Percentiles rank a stretch among this genome's conserved stretches.
These are phyloP conservation scores for Closterium sp. DNA, from an alignment of 139 green algal genomes.

Conservation along the genomic window DNA sequence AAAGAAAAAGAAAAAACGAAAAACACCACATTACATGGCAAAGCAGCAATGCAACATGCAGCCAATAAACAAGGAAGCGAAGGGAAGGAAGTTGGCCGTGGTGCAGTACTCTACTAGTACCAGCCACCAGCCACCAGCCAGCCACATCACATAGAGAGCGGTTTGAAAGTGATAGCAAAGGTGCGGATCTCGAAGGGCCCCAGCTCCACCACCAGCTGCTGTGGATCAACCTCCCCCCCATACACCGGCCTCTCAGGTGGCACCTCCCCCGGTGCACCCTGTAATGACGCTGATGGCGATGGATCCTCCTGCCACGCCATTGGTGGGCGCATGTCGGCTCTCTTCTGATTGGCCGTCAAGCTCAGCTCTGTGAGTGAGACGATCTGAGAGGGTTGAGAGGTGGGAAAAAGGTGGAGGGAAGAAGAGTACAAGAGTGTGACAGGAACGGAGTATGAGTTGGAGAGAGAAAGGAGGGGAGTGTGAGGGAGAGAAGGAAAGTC, in stretches of 20 bases:
- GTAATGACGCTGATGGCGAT: background rate
- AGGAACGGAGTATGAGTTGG: too few species aligned
- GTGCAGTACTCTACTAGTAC: too few species aligned
- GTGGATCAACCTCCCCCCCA: background rate
- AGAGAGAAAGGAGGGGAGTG: background rate
- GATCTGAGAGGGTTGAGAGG: background rate
- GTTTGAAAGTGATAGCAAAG: background rate
- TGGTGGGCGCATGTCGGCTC: background rate
- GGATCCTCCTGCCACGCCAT: background rate
- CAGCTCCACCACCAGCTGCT: background rate
- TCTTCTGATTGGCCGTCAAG: conserved; percentile 49
- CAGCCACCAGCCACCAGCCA: too few species aligned
- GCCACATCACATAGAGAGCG: background rate
- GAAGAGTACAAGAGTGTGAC: background rate
- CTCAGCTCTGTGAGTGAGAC: conserved; percentile 23
- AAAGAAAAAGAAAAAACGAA: too few species aligned
- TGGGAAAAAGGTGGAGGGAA: background rate
- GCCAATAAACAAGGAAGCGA: too few species aligned
- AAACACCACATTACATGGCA: too few species aligned
- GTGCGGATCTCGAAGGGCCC: background rate
- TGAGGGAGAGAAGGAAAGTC: too few species aligned
- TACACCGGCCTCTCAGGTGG: background rate
- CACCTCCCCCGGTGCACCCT: background rate
- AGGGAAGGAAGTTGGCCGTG: too few species aligned
- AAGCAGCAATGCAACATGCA: too few species aligned